phyloP scores from a whole-genome alignment of 2,329 filamentous ascomycete species.

The Talaromyces sp. region DNA sequence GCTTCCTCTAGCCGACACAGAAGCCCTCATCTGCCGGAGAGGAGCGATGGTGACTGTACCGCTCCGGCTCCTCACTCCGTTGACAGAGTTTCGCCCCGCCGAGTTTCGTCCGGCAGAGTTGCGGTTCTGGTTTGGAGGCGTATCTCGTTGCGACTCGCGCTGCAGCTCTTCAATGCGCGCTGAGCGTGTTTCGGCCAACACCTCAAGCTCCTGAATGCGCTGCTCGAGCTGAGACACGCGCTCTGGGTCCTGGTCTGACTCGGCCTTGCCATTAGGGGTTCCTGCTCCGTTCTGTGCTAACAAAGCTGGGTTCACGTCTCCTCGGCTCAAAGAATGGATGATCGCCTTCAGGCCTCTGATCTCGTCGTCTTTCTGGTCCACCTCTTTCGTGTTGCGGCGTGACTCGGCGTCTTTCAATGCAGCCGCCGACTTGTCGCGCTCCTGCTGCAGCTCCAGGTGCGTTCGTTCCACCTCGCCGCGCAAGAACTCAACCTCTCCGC shows the following conservation, averaged over 20 bases:
- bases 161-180: slow-evolving; percentile 79
- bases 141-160: slow-evolving; percentile 14
- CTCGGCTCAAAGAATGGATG: slow-evolving; percentile 88
- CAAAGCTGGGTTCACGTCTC: slow-evolving; percentile 27
- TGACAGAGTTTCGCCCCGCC: slow-evolving; percentile 18
- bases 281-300: slow-evolving; percentile 25
- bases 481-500: slow-evolving; percentile 92
- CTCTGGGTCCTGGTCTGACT: slow-evolving; percentile 50
- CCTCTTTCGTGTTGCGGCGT: slow-evolving; percentile 58
- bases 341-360: slow-evolving; percentile 96
- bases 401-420: slow-evolving; percentile 51
- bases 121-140: slow-evolving; percentile 7
- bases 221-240: slow-evolving; percentile 66
- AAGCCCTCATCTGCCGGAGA: slow-evolving; percentile 29
- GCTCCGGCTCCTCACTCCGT: slow-evolving; percentile 24
- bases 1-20: slow-evolving; percentile 21
- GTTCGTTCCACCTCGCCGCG: slow-evolving; percentile 91
- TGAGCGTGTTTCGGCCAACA: slow-evolving; percentile 66
- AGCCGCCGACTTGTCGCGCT: slow-evolving; percentile 74
- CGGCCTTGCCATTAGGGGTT: slow-evolving; percentile 14
- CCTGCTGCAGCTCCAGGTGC: slow-evolving; percentile 77
- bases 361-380: slow-evolving; percentile 95
- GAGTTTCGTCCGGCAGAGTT: slow-evolving; percentile 11
- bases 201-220: slow-evolving; percentile 74
- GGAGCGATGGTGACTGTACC: slow-evolving; percentile 32